Percentiles rank a stretch among this genome's conserved stretches.
phyloP scores from a whole-genome alignment of 108 stramenopile genomes.

The Skeletonema costatum region DNA sequence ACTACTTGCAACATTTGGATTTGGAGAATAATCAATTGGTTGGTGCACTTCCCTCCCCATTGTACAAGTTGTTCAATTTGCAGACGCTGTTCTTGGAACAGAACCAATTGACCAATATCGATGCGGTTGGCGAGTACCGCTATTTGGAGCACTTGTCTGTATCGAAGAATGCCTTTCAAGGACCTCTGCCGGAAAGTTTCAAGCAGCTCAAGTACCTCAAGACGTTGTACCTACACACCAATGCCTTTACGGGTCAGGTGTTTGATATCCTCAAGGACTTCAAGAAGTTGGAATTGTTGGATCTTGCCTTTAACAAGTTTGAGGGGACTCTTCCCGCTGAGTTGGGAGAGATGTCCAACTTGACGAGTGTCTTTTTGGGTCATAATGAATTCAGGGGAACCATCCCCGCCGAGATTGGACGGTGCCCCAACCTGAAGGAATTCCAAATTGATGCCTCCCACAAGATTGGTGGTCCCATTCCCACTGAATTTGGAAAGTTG shows the following conservation, averaged over 20 bases:
- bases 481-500: conserved; percentile 59
- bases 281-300: conserved; percentile 32
- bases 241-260: conserved; percentile 30
- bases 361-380: conserved; percentile 37
- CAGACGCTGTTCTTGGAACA: conserved; percentile 50
- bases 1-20: conserved; percentile 50
- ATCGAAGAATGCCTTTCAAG: conserved; percentile 35
- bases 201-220: conserved; percentile 39
- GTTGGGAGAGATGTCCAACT: conserved; percentile 34
- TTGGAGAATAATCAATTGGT: conserved; percentile 53
- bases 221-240: conserved; percentile 47
- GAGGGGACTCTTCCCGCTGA: conserved; percentile 53
- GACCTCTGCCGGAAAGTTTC: conserved; percentile 27
- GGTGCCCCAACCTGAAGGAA: conserved; percentile 53
- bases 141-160: conserved; percentile 36
- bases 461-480: conserved; percentile 52
- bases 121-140: conserved; percentile 38
- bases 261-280: conserved; percentile 52
- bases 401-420: conserved; percentile 48
- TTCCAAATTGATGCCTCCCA: conserved; percentile 35
- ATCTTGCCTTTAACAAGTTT: conserved; percentile 46
- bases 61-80: conserved; percentile 56
- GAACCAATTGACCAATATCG: conserved; percentile 46
- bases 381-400: conserved; percentile 48
- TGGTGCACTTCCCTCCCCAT: conserved; percentile 39